Conservation (phyloP, 805 yeast genomes). For the Saturnispora gosingensis region DNA sequence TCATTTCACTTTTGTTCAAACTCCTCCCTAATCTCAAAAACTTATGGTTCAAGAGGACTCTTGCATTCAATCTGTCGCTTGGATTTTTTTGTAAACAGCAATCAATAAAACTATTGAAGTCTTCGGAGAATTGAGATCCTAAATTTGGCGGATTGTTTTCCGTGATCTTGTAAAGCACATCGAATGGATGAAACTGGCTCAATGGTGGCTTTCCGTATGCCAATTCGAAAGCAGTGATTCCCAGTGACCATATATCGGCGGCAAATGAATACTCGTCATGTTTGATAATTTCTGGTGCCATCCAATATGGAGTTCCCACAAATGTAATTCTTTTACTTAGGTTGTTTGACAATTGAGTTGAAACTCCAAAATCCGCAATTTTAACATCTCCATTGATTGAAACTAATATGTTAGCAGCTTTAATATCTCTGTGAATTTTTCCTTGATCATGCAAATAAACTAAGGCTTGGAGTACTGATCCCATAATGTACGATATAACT, state of each 20-base stretch:
- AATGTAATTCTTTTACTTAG: slow-evolving; percentile 42
- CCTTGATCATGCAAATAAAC: slow-evolving; percentile 60
- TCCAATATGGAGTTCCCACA: slow-evolving; percentile 56
- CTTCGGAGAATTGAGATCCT: slow-evolving; percentile 25
- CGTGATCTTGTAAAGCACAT: slow-evolving; percentile 43
- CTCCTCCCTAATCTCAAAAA: slow-evolving; percentile 40
- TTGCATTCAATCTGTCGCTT: slow-evolving; percentile 53
- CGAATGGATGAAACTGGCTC: slow-evolving; percentile 44
- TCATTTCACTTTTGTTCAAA: slow-evolving; percentile 25
- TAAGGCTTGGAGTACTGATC: slow-evolving; percentile 51
- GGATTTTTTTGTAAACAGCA: slow-evolving; percentile 69
- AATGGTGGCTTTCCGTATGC: slow-evolving; percentile 68
- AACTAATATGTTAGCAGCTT: slow-evolving; percentile 81
- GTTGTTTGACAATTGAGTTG: slow-evolving; percentile 61
- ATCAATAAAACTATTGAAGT: slow-evolving; percentile 60
- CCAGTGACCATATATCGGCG: slow-evolving; percentile 76
- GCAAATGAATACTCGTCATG: slow-evolving; percentile 51
- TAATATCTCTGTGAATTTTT: slow-evolving; percentile 86
- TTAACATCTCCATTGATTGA: slow-evolving; percentile 68
- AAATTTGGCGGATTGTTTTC: slow-evolving; percentile 38
- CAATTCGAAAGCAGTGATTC: slow-evolving; percentile 68
- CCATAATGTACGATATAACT: slow-evolving; percentile 42
- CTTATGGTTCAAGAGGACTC: slow-evolving; percentile 50
- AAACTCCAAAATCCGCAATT: slow-evolving; percentile 93
- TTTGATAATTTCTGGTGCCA: slow-evolving; percentile 53